A percentile compares a stretch with the other conserved stretches of the same genome.
These are phyloP conservation scores for Fusarium sp. DNA, from an alignment of 2,329 filamentous ascomycete genomes.

Conservation along the genomic window DNA sequence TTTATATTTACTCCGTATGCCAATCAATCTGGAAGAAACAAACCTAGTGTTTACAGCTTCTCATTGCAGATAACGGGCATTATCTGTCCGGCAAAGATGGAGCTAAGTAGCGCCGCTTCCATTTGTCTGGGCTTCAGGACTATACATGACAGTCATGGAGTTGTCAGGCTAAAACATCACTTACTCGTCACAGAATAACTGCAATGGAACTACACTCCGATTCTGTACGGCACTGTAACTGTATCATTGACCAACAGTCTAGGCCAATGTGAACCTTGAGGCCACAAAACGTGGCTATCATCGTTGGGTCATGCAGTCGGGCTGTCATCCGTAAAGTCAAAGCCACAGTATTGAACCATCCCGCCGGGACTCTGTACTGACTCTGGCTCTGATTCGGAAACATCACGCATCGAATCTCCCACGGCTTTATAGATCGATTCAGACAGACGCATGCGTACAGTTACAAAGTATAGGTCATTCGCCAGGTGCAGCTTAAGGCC, in stretches of 20 bases:
- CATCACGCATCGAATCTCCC: neutral
- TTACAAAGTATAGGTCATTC: neutral
- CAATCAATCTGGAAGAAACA: no score
- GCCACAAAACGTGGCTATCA: constrained; percentile 11
- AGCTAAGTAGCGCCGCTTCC: no score
- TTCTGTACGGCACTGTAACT: constrained; percentile 6
- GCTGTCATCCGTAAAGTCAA: neutral
- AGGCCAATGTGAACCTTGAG: constrained; percentile 6
- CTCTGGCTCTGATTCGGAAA: constrained; percentile 4
- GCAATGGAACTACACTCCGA: neutral
- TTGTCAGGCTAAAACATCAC: no score
- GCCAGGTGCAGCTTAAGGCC: neutral
- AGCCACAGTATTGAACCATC: constrained; percentile 8
- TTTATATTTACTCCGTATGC: no score
- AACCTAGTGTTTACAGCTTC: no score
- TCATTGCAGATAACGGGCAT: no score
- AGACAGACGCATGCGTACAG: neutral
- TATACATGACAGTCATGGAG: neutral
- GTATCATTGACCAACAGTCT: constrained; percentile 10
- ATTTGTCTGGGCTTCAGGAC: no score
- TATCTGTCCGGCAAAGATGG: no score
- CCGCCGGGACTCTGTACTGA: constrained; percentile 1
- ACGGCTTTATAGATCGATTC: neutral
- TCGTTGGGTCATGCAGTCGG: neutral
- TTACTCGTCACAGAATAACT: neutral